phyloP scores from a whole-genome alignment of 495 filamentous ascomycete genomes.

The Penicillium macrosclerotiorum region DNA sequence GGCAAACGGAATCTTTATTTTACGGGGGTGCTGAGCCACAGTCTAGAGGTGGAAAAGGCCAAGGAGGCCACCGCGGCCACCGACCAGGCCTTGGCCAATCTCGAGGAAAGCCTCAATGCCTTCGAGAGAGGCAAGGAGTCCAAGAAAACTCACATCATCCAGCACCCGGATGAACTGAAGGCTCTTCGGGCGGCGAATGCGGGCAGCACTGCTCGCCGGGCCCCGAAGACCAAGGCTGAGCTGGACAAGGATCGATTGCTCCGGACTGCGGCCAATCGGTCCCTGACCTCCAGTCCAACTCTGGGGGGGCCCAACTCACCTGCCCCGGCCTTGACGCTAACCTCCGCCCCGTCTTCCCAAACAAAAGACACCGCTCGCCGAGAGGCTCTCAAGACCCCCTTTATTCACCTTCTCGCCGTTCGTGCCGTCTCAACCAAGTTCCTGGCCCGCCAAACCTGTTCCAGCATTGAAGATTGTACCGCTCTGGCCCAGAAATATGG shows the following conservation, averaged over 20 bases:
- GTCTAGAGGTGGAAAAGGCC: slow-evolving; percentile 54
- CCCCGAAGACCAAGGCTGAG: slow-evolving; percentile 36
- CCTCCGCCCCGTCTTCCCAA: slow-evolving; percentile 52
- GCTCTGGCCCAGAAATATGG: slow-evolving; percentile 53
- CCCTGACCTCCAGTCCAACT: slow-evolving; percentile 63
- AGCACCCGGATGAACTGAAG: slow-evolving; percentile 36
- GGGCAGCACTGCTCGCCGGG: slow-evolving; percentile 14
- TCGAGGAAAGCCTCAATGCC: slow-evolving; percentile 52
- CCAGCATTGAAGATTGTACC: slow-evolving; percentile 56
- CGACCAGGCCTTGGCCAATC: slow-evolving; percentile 53
- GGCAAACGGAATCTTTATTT: slow-evolving; percentile 50
- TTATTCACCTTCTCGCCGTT: slow-evolving; percentile 72
- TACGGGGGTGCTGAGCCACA: slow-evolving; percentile 54
- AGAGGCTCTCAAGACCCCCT: slow-evolving; percentile 52
- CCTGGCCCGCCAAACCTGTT: slow-evolving; percentile 55
- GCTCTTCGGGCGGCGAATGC: slow-evolving; percentile 26
- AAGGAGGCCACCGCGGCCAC: slow-evolving; percentile 51
- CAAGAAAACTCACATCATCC: slow-evolving; percentile 48
- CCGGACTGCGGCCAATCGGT: slow-evolving; percentile 48
- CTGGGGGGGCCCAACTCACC: slow-evolving; percentile 51
- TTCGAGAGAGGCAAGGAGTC: slow-evolving; percentile 52
- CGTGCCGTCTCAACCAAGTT: slow-evolving; percentile 57
- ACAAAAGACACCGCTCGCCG: slow-evolving; percentile 51
- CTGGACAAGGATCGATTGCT: slow-evolving; percentile 47
- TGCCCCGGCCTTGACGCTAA: slow-evolving; percentile 36